phyloP scores from a whole-genome alignment of 371 early-diverging fungal species.

The Catenaria anguillulae region DNA sequence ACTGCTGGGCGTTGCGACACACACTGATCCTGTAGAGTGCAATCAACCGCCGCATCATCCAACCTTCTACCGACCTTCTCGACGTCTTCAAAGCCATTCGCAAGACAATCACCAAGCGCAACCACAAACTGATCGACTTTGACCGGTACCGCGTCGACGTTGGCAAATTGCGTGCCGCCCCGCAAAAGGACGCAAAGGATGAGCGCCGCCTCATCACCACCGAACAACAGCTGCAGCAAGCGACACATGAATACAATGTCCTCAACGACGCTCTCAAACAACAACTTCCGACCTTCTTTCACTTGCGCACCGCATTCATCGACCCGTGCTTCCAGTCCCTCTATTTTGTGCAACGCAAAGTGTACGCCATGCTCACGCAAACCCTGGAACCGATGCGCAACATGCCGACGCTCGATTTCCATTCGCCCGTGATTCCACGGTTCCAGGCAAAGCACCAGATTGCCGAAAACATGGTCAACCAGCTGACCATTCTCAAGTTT shows the following conservation, averaged over 20 bases:
- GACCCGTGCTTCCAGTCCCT: conserved; percentile 57
- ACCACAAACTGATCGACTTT: conserved; percentile 68
- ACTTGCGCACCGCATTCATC: conserved; percentile 37
- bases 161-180: conserved; percentile 37
- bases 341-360: conserved; percentile 49
- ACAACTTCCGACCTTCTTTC: conserved; percentile 51
- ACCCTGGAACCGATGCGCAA: conserved; percentile 32
- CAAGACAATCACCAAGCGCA: conserved; percentile 58
- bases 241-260: conserved; percentile 56
- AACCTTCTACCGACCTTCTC: conserved; percentile 46
- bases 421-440: conserved; percentile 7
- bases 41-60: conserved; percentile 53
- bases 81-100: conserved; percentile 47
- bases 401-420: conserved; percentile 16
- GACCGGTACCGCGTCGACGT: conserved; percentile 56
- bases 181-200: conserved; percentile 20
- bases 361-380: conserved; percentile 36
- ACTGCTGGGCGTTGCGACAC: conserved; percentile 6
- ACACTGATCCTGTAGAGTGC: neutral
- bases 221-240: conserved; percentile 48
- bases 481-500: neutral
- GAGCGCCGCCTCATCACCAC: conserved; percentile 43
- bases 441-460: neutral
- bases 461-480: neutral
- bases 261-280: conserved; percentile 48